Percentiles rank a stretch among this genome's conserved stretches.
phyloP scores from a whole-genome alignment of 805 yeast genomes.

The Kregervanrija delftensis region DNA sequence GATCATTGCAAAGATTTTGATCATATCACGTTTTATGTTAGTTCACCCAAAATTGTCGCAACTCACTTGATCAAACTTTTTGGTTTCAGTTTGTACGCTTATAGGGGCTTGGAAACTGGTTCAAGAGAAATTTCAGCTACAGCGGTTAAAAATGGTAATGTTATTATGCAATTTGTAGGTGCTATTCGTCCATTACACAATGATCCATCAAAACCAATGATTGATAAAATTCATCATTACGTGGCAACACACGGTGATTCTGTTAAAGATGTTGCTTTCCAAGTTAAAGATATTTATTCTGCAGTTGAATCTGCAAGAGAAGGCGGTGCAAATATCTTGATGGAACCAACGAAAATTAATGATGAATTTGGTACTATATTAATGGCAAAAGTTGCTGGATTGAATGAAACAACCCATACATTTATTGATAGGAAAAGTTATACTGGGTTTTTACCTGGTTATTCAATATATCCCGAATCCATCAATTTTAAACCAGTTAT shows the following conservation, averaged over 20 bases:
- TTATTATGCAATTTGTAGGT: slow-evolving; percentile 42
- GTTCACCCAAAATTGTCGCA: slow-evolving; percentile 66
- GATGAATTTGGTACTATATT: slow-evolving; percentile 48
- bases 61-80: slow-evolving; percentile 42
- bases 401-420: slow-evolving; percentile 67
- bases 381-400: slow-evolving; percentile 44
- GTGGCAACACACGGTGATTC: slow-evolving; percentile 65
- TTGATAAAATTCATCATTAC: slow-evolving; percentile 36
- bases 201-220: slow-evolving; percentile 8
- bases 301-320: slow-evolving; percentile 40
- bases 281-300: slow-evolving; percentile 43
- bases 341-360: slow-evolving; percentile 14
- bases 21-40: slow-evolving; percentile 63
- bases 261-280: slow-evolving; percentile 68
- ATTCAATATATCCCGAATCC: not conserved
- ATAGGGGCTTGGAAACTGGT: slow-evolving; percentile 63
- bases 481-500: slow-evolving; percentile 14
- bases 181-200: slow-evolving; percentile 26
- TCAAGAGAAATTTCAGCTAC: slow-evolving; percentile 47
- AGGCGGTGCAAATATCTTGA: slow-evolving; percentile 40
- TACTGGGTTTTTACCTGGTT: slow-evolving; percentile 23
- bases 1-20: slow-evolving; percentile 37
- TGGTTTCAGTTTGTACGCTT: slow-evolving; percentile 63
- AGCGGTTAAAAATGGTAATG: slow-evolving; percentile 52
- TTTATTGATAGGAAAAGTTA: slow-evolving; percentile 39